A percentile compares a stretch with the other conserved stretches of the same genome.
phyloP scores from a whole-genome alignment of 345 rosid species.

The Streptanthus diversifolius region DNA sequence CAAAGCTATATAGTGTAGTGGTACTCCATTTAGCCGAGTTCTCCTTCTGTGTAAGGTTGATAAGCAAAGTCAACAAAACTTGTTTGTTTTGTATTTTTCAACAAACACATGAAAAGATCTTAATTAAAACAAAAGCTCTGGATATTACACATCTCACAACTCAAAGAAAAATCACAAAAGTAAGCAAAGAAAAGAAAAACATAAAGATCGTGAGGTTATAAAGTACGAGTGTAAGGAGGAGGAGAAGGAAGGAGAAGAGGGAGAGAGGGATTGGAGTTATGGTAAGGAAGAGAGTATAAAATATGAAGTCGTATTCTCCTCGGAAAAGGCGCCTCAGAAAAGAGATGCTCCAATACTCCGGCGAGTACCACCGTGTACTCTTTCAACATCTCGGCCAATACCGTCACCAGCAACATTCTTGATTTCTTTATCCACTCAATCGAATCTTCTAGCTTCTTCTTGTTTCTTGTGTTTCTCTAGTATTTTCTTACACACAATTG shows the following conservation, averaged over 20 bases:
- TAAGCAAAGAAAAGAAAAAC: not conserved
- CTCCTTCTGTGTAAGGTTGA: too few species aligned
- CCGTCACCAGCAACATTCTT: constrained; percentile 65
- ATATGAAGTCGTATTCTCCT: constrained; percentile 74
- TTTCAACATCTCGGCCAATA: constrained; percentile 68
- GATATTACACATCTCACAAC: not conserved
- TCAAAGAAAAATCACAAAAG: not conserved
- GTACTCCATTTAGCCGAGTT: too few species aligned
- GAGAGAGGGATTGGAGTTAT: constrained; percentile 31
- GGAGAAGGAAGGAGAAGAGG: constrained; percentile 28
- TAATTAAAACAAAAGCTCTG: constrained; percentile 6
- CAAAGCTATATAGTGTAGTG: too few species aligned
- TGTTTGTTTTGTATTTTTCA: too few species aligned
- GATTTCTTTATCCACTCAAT: not conserved
- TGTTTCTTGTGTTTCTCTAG: not conserved
- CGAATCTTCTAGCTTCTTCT: not conserved
- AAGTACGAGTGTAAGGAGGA: constrained; percentile 3
- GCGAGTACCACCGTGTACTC: constrained; percentile 81
- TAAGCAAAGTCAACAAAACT: too few species aligned
- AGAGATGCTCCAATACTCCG: constrained; percentile 62
- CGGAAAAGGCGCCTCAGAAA: constrained; percentile 72
- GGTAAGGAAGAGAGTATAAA: constrained; percentile 64
- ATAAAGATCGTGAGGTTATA: not conserved
- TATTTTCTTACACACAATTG: not conserved
- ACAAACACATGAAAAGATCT: not conserved